Percentiles rank a stretch among this genome's conserved stretches.
These are phyloP conservation scores for Pseudocercospora macadamiae DNA, from an alignment of 2,329 filamentous ascomycete species.

Conservation along the genomic window DNA sequence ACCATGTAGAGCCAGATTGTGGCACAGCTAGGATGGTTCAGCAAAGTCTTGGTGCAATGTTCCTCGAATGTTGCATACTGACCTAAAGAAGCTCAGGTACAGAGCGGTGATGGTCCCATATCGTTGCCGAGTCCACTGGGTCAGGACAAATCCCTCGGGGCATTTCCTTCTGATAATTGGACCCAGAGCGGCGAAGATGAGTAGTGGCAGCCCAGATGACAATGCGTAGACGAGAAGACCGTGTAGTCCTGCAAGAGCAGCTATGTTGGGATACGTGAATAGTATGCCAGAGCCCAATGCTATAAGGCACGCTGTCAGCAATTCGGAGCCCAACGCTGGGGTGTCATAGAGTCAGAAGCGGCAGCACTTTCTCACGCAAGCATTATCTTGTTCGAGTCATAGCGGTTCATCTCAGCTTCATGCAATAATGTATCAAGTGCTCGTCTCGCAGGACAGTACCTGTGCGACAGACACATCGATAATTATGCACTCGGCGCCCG, in stretches of 20 bases:
- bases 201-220: slow-evolving; percentile 69
- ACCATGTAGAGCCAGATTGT: slow-evolving; percentile 89
- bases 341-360: slow-evolving; percentile 62
- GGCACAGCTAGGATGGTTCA: slow-evolving; percentile 55
- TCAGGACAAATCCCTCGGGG: slow-evolving; percentile 81
- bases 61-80: slow-evolving; percentile 21
- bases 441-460: neutral
- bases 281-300: slow-evolving; percentile 82
- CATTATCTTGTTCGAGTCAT: slow-evolving; percentile 98
- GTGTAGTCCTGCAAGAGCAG: slow-evolving; percentile 77
- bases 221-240: slow-evolving; percentile 77
- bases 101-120: slow-evolving; percentile 71
- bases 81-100: slow-evolving; percentile 75
- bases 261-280: slow-evolving; percentile 80
- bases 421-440: slow-evolving; percentile 31
- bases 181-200: slow-evolving; percentile 74
- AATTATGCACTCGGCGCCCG: slow-evolving; percentile 68
- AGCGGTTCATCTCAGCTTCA: slow-evolving; percentile 94
- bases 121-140: slow-evolving; percentile 79
- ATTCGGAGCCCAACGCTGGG: slow-evolving; percentile 33
- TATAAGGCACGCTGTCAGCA: slow-evolving; percentile 45
- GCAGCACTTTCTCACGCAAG: slow-evolving; percentile 98
- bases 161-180: slow-evolving; percentile 79
- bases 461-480: neutral
- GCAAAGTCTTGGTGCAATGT: slow-evolving; percentile 7